Evolutionary conservation across 148 eudicot genomes (phyloP), one percentile per base, ranked within the genome.

Genomic region (Persicaria tinctoria): DNA sequence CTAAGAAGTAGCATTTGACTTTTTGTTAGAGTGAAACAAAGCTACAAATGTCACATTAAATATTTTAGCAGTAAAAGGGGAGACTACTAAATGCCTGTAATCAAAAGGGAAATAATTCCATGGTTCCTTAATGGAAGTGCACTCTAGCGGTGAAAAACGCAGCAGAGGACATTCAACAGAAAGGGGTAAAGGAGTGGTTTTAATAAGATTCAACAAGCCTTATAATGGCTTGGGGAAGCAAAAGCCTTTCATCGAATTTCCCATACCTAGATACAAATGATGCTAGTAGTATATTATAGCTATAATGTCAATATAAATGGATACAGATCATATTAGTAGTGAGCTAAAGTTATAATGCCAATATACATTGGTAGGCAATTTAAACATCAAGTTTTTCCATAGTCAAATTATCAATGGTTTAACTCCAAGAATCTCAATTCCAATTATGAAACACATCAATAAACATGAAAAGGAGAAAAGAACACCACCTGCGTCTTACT

Each of bases 401-500:
- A 50, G 53, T 8, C 53, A 50, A 50, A 12, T 12, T 66, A 13
- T 12, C 12, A 16, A 12, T 13, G 17, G 8, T 17, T 66, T 5
- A 38, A 66, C 47, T 41, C 18, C 70, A 12, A 44, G 5, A 38
- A 66, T 5, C 46, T 3, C 68, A 66, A 66, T 47, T 14, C 17
- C 13, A 66, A 0, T 38, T 38, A 18, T 66, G 47, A 66, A 64
- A 64, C 47, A 9, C 8, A 64, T 38, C 17, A 12, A 12, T 66
- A 12, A 38, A 66, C 70, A 41, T 41, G 63, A 57, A 57, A 57
- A 57, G 18, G 8, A 57, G 23, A 12, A 41, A 41, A 38, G 17
- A 4, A 66, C 0, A 8, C 47, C 70, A 93, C 99, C 96, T 95
- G 97, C 99, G 92, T 95, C 82, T 81, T 89, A 78, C 86, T 92